Evolutionary conservation across 306 rosid species (phyloP).

Genomic region (Fagus crenata): DNA sequence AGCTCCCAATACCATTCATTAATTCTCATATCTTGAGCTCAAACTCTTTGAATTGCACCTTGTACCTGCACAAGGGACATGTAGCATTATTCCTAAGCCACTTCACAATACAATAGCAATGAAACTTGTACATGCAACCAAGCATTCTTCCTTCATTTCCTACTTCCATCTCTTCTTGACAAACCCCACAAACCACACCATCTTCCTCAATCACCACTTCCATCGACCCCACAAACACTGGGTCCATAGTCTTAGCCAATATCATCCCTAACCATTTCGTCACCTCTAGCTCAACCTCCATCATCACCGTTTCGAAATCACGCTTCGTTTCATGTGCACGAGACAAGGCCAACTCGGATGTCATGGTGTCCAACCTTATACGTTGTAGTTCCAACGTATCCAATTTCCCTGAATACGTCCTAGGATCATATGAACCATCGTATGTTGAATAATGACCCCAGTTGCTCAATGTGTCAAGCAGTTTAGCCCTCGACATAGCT

Average conservation of each 20-base stretch:
- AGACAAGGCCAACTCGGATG: not conserved
- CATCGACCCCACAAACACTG: not conserved
- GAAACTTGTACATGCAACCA: conserved; percentile 5
- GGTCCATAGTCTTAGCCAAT: not conserved
- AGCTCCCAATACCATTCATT: not conserved
- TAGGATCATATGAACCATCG: conserved; percentile 3
- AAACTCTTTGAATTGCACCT: conserved; percentile 1
- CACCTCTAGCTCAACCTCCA: conserved; percentile 14
- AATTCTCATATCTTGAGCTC: not conserved
- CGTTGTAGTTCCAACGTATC: not conserved
- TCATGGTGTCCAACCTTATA: not conserved
- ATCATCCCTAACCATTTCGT: not conserved
- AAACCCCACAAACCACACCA: conserved; percentile 3
- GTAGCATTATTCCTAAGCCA: conserved; percentile 1
- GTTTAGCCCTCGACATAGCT: not conserved
- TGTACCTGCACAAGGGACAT: conserved; percentile 17
- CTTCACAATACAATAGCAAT: not conserved
- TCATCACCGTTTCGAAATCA: not conserved
- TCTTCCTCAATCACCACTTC: conserved; percentile 2
- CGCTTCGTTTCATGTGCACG: conserved; percentile 2
- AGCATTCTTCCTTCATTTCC: conserved; percentile 4
- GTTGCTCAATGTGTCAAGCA: conserved; percentile 3
- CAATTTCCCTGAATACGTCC: not conserved
- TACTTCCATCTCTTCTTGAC: not conserved
- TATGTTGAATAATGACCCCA: not conserved